These are phyloP conservation scores for Trichoderma sp. DNA, from an alignment of 2,329 filamentous ascomycete species.

Conservation along the genomic window DNA sequence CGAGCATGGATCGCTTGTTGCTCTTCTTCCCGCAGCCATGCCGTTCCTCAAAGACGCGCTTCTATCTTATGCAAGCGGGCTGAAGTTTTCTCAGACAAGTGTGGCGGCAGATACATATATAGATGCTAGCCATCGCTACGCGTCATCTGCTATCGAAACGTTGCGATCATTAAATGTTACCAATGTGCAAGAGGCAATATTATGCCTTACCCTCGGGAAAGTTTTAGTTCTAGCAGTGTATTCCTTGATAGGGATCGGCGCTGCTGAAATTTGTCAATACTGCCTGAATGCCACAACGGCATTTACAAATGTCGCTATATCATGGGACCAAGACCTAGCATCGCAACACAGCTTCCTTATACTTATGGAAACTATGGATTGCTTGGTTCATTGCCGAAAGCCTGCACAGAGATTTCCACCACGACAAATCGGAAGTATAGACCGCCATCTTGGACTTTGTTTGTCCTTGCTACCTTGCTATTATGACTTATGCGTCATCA, in stretches of 20 bases:
- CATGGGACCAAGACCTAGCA: background rate
- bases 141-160: background rate
- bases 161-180: background rate
- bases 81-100: background rate
- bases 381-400: background rate
- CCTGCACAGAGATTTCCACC: background rate
- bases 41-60: background rate
- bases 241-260: background rate
- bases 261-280: background rate
- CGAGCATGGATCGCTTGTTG: background rate
- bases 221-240: background rate
- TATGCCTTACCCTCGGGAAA: background rate
- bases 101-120: background rate
- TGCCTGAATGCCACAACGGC: background rate
- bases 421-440: background rate
- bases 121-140: background rate
- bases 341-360: background rate
- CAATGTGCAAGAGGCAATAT: background rate
- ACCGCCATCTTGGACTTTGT: background rate
- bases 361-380: background rate
- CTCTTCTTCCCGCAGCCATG: background rate
- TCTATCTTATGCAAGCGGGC: background rate
- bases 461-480: background rate
- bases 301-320: background rate
- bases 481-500: background rate